Percentiles rank a stretch among this genome's conserved stretches.
These are phyloP conservation scores for Vitellaria paradoxa DNA, from an alignment of 179 eudicot genomes.

Conservation along the genomic window DNA sequence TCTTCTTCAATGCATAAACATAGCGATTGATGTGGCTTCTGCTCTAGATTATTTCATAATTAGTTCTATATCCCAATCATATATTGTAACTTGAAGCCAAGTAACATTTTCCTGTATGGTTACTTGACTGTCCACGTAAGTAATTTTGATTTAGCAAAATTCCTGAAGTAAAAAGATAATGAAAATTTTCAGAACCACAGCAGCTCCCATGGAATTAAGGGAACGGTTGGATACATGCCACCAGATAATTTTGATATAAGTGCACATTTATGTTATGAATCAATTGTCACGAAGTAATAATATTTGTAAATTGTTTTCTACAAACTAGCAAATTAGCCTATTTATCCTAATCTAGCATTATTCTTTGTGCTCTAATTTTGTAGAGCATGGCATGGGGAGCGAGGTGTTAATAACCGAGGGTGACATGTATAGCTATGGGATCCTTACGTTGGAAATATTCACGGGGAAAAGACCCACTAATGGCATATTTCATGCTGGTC, in stretches of 20 bases:
- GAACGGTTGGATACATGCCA: constrained; percentile 28
- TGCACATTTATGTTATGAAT: constrained; percentile 17
- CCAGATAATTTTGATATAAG: constrained; percentile 16
- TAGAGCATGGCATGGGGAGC: constrained; percentile 30
- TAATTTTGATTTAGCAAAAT: constrained; percentile 10
- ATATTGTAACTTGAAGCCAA: constrained; percentile 12
- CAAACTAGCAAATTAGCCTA: background rate
- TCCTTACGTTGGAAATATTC: constrained; percentile 27
- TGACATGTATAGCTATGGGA: constrained; percentile 31
- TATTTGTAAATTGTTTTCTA: constrained; percentile 14
- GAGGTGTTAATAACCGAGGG: constrained; percentile 20
- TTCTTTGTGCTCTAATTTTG: background rate
- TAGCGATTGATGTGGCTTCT: constrained; percentile 9
- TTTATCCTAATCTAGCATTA: background rate
- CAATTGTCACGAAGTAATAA: background rate
- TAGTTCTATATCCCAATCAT: background rate
- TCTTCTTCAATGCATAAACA: background rate
- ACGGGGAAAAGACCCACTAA: constrained; percentile 24
- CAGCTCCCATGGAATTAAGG: constrained; percentile 11
- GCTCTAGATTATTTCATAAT: constrained; percentile 11
- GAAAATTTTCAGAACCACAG: background rate
- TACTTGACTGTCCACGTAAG: constrained; percentile 6
- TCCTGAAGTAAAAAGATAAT: background rate
- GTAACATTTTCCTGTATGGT: constrained; percentile 2
- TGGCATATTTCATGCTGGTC: constrained; percentile 16